Percentiles rank a stretch among this genome's conserved stretches.
Evolutionary conservation across 371 early-diverging fungal genomes (phyloP).

Genomic region (Rhizomucor miehei): DNA sequence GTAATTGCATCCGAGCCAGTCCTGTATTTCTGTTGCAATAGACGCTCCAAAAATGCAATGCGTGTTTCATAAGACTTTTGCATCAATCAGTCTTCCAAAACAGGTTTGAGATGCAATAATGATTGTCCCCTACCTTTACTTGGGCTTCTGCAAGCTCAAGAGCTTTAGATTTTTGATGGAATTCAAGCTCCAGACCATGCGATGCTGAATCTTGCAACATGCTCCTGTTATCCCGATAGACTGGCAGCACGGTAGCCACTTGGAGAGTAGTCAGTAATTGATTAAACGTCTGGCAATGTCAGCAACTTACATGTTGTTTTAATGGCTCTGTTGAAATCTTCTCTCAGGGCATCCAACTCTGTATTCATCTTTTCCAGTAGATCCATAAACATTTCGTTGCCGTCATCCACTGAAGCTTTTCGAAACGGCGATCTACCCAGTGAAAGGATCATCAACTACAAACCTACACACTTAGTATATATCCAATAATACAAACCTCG

Average conservation of each 20-base stretch:
- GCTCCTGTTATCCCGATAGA: neutral
- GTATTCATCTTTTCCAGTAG: slow-evolving; percentile 37
- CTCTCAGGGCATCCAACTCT: slow-evolving; percentile 57
- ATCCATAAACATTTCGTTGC: slow-evolving; percentile 24
- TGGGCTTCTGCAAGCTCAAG: slow-evolving; percentile 27
- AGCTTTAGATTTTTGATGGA: slow-evolving; percentile 37
- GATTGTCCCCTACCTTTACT: slow-evolving; percentile 22
- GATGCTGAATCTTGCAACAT: slow-evolving; percentile 13
- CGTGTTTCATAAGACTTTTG: slow-evolving; percentile 40
- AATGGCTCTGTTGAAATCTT: slow-evolving; percentile 59
- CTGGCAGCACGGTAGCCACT: neutral
- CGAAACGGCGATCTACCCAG: slow-evolving; percentile 1
- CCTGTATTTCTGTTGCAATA: slow-evolving; percentile 25
- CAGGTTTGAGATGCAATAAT: neutral
- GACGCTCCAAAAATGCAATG: slow-evolving; percentile 43
- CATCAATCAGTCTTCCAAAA: neutral
- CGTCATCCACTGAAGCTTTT: slow-evolving; percentile 1
- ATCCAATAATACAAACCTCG: slow-evolving; percentile 1
- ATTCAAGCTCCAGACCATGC: slow-evolving; percentile 15
- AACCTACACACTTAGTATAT: no score
- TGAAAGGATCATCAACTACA: neutral
- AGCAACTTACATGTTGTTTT: slow-evolving; percentile 35
- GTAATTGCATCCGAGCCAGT: neutral
- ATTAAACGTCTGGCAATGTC: slow-evolving; percentile 4
- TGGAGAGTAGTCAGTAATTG: no score